Conservation (phyloP, 2,329 filamentous ascomycete genomes). For the Xylariaceae sp. region DNA sequence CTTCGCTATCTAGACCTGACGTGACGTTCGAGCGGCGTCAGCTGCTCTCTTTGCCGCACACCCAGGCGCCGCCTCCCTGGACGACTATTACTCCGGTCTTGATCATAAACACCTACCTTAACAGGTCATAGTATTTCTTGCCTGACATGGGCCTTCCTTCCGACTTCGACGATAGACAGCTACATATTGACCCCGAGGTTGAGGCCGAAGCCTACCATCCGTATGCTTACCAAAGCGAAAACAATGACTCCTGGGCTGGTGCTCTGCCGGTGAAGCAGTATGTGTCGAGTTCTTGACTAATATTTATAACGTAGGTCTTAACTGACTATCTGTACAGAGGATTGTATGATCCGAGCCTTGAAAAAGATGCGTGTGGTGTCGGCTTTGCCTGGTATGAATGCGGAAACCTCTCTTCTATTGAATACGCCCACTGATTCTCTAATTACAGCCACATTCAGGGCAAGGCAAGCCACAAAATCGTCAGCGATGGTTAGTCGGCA, state of each 20-base stretch:
- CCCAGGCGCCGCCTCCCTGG: constrained; percentile 22
- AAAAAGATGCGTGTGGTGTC: constrained; percentile 99
- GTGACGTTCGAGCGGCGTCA: constrained; percentile 32
- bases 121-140: constrained; percentile 43
- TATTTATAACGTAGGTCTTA: background rate
- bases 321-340: constrained; percentile 52
- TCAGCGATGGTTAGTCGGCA: constrained; percentile 82
- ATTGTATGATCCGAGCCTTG: constrained; percentile 92
- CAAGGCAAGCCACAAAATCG: constrained; percentile 95
- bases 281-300: constrained; percentile 29
- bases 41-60: constrained; percentile 30
- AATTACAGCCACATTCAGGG: constrained; percentile 92
- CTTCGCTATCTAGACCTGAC: constrained; percentile 22
- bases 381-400: constrained; percentile 84
- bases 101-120: constrained; percentile 8
- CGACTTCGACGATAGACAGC: constrained; percentile 71
- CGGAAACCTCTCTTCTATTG: background rate
- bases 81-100: constrained; percentile 22
- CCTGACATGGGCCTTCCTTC: constrained; percentile 70
- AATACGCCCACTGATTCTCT: constrained; percentile 12
- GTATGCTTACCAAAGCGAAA: constrained; percentile 87
- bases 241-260: constrained; percentile 87
- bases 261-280: constrained; percentile 93
- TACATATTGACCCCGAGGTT: constrained; percentile 61
- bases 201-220: constrained; percentile 63